Evolutionary conservation across 176 grass and related monocot species (phyloP).

Genomic region (Hsuehochloa calcarea): DNA sequence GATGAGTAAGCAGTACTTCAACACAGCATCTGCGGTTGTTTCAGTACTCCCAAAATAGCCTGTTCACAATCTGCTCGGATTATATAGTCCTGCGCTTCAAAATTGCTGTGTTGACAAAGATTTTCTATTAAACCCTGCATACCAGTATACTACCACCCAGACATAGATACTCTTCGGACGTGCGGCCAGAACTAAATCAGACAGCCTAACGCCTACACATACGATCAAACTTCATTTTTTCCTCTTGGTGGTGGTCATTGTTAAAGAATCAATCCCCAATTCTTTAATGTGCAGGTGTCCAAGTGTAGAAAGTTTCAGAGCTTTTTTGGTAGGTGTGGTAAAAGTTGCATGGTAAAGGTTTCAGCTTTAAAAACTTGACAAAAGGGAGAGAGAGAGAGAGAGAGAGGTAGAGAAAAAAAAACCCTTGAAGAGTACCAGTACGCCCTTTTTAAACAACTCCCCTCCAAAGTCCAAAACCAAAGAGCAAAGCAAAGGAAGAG

Average conservation of each 20-base stretch:
- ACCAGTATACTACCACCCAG: not conserved
- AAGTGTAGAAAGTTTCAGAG: slow-evolving; percentile 27
- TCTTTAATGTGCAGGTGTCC: slow-evolving; percentile 22
- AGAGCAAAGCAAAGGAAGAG: slow-evolving; percentile 11
- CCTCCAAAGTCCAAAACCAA: slow-evolving; percentile 32
- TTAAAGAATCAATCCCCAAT: slow-evolving; percentile 36
- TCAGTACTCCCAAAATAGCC: slow-evolving; percentile 5
- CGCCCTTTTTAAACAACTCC: slow-evolving; percentile 36
- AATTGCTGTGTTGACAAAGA: not conserved
- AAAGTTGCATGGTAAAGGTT: slow-evolving; percentile 18
- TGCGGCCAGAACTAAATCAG: slow-evolving; percentile 30
- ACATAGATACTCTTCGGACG: slow-evolving; percentile 41
- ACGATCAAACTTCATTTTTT: slow-evolving; percentile 15
- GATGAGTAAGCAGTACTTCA: too few species aligned
- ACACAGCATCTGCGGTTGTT: too few species aligned
- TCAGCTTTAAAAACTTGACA: not conserved
- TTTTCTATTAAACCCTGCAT: not conserved
- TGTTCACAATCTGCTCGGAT: slow-evolving; percentile 15
- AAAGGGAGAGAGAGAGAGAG: not conserved
- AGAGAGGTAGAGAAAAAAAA: too few species aligned
- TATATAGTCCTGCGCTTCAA: slow-evolving; percentile 34
- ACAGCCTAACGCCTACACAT: slow-evolving; percentile 1
- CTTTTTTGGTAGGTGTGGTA: not conserved
- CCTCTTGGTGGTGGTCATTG: slow-evolving; percentile 29
- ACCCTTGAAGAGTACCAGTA: not conserved